A percentile compares a stretch with the other conserved stretches of the same genome.
phyloP scores from a whole-genome alignment of 495 filamentous ascomycete genomes.

The Neohortaea acidophila region DNA sequence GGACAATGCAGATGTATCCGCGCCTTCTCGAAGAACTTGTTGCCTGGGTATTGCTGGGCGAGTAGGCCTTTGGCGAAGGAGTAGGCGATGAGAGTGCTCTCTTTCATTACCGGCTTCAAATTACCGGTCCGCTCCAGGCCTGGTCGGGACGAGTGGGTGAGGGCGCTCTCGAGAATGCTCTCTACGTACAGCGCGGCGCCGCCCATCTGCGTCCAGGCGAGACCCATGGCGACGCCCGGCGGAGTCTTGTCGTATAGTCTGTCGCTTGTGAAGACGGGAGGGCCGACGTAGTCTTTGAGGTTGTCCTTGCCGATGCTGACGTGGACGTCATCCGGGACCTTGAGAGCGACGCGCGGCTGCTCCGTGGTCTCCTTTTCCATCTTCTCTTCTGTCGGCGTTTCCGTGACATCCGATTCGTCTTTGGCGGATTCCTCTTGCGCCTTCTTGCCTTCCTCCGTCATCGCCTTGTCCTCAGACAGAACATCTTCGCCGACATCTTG shows the following conservation, averaged over 20 bases:
- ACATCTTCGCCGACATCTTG: constrained; percentile 83
- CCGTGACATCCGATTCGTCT: constrained; percentile 40
- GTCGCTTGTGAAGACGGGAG: constrained; percentile 88
- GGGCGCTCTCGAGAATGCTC: constrained; percentile 75
- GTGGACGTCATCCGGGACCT: constrained; percentile 75
- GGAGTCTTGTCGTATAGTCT: constrained; percentile 89
- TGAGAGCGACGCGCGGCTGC: constrained; percentile 60
- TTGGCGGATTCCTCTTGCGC: constrained; percentile 58
- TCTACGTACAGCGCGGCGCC: constrained; percentile 95
- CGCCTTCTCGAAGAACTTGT: constrained; percentile 92
- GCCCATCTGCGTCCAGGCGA: constrained; percentile 97
- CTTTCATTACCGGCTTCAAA: constrained; percentile 94
- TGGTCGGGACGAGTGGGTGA: constrained; percentile 54
- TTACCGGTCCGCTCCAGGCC: constrained; percentile 85
- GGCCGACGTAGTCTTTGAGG: constrained; percentile 93
- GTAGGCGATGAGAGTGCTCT: constrained; percentile 87
- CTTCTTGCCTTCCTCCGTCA: constrained; percentile 79
- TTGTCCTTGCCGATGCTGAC: constrained; percentile 79
- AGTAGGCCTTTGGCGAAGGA: constrained; percentile 85
- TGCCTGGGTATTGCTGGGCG: constrained; percentile 69
- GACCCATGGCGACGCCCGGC: constrained; percentile 95
- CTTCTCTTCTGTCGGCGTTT: constrained; percentile 34
- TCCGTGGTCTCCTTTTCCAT: constrained; percentile 59
- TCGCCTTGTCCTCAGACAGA: constrained; percentile 62
- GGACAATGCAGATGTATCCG: constrained; percentile 93